These are phyloP conservation scores for Scedosporium dehoogii DNA, from an alignment of 2,329 filamentous ascomycete genomes.

Conservation along the genomic window DNA sequence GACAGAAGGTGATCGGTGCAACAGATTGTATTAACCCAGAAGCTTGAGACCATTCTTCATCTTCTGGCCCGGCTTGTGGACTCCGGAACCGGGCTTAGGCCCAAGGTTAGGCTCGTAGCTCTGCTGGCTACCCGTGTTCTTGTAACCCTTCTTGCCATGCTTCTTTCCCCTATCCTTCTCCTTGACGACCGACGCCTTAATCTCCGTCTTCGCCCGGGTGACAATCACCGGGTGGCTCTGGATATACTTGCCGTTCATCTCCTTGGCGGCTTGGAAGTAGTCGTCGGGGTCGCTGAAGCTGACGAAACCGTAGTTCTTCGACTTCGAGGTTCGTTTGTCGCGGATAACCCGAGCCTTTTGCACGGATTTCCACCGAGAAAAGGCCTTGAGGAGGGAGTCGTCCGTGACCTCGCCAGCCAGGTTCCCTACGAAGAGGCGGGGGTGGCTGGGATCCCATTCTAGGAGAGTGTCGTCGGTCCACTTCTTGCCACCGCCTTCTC, in stretches of 20 bases:
- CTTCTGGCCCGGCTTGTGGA: conserved; percentile 54
- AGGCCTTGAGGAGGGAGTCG: conserved; percentile 89
- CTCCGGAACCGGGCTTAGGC: conserved; percentile 37
- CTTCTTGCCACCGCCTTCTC: conserved; percentile 79
- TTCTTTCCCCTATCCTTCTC: conserved; percentile 39
- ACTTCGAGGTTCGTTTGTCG: conserved; percentile 93
- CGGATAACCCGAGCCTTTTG: conserved; percentile 89
- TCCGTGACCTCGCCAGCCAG: conserved; percentile 95
- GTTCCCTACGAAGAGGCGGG: conserved; percentile 93
- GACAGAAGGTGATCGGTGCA: background rate
- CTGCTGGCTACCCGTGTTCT: conserved; percentile 26
- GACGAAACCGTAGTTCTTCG: conserved; percentile 92
- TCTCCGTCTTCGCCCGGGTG: conserved; percentile 82
- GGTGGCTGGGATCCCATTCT: conserved; percentile 92
- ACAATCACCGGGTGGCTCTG: conserved; percentile 89
- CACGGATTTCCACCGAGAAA: conserved; percentile 76
- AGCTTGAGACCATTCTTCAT: conserved; percentile 57
- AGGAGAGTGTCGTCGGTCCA: conserved; percentile 85
- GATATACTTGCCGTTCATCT: conserved; percentile 99
- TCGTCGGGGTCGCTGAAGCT: conserved; percentile 93
- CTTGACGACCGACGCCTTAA: conserved; percentile 64
- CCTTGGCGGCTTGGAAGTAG: conserved; percentile 90
- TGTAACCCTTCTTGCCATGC: conserved; percentile 17
- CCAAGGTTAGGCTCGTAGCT: conserved; percentile 42
- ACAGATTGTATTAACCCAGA: conserved; percentile 35